These are phyloP conservation scores for Phaeosphaeriaceae sp. DNA, from an alignment of 2,329 filamentous ascomycete genomes.

Conservation along the genomic window DNA sequence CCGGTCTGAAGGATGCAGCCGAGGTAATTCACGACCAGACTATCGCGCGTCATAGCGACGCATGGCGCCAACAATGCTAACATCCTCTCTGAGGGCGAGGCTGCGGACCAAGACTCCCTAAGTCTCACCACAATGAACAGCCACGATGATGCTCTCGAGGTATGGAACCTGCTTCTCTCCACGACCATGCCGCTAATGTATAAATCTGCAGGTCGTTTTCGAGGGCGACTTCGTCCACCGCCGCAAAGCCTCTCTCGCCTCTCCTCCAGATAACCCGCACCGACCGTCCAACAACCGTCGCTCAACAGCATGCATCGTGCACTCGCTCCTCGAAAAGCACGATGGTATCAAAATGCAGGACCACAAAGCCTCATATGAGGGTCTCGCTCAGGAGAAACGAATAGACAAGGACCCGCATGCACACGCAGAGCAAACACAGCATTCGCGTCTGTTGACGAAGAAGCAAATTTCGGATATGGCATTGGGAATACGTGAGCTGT, in stretches of 20 bases:
- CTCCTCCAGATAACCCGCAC: slow-evolving; percentile 25
- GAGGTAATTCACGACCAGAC: slow-evolving; percentile 32
- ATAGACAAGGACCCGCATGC: slow-evolving; percentile 53
- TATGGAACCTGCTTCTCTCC: slow-evolving; percentile 18
- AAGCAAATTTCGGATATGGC: slow-evolving; percentile 97
- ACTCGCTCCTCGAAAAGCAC: slow-evolving; percentile 62
- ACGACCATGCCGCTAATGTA: slow-evolving; percentile 8
- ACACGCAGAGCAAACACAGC: slow-evolving; percentile 49
- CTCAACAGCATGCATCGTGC: slow-evolving; percentile 67
- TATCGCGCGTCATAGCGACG: slow-evolving; percentile 25
- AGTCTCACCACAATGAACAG: slow-evolving; percentile 38
- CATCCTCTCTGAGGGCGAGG: slow-evolving; percentile 44
- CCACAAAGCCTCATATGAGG: slow-evolving; percentile 39
- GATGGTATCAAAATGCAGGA: slow-evolving; percentile 37
- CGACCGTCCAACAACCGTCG: slow-evolving; percentile 45
- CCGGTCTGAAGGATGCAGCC: slow-evolving; percentile 21
- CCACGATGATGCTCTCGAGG: slow-evolving; percentile 53
- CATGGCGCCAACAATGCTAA: slow-evolving; percentile 34
- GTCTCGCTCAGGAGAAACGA: slow-evolving; percentile 42
- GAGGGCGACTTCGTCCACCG: slow-evolving; percentile 60
- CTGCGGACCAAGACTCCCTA: slow-evolving; percentile 34
- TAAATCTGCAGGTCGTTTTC: slow-evolving; percentile 62
- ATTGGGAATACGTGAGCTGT: slow-evolving; percentile 90
- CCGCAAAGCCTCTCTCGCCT: slow-evolving; percentile 66
- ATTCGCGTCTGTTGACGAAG: slow-evolving; percentile 86